phyloP scores from a whole-genome alignment of 306 rosid species.

The Cucurbita maxima region DNA sequence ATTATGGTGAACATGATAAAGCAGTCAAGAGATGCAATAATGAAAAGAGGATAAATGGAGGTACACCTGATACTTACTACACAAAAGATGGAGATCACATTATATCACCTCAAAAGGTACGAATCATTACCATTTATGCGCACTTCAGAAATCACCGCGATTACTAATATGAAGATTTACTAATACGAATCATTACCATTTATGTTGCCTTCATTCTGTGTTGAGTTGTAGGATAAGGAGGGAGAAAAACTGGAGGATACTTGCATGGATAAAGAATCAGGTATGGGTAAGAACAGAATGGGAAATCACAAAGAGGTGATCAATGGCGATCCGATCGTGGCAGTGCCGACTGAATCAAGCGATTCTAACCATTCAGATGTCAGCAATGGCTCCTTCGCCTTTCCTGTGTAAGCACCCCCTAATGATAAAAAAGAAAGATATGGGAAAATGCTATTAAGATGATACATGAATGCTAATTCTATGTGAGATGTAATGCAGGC shows the following conservation, averaged over 20 bases:
- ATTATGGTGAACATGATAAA: constrained; percentile 21
- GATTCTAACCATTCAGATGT: constrained; percentile 36
- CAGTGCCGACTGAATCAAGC: constrained; percentile 20
- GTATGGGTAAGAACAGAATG: constrained; percentile 6
- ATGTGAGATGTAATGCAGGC: constrained; percentile 21
- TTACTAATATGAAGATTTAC: background rate
- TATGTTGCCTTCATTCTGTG: background rate
- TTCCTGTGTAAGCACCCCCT: constrained; percentile 49
- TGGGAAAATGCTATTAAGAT: background rate
- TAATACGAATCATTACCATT: too few relatives aligned
- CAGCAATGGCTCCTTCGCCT: constrained; percentile 53
- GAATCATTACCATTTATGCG: background rate
- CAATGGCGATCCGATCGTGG: constrained; percentile 7
- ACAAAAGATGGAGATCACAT: constrained; percentile 16
- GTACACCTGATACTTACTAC: constrained; percentile 5
- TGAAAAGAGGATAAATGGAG: constrained; percentile 17
- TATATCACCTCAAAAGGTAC: constrained; percentile 18
- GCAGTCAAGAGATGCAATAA: constrained; percentile 10
- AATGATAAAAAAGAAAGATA: background rate
- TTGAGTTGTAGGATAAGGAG: constrained; percentile 12
- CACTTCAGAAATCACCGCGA: background rate
- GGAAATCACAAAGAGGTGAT: constrained; percentile 1
- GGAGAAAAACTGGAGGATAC: constrained; percentile 11
- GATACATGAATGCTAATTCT: background rate
- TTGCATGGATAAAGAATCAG: constrained; percentile 4